Base-by-base conservation (phyloP, 352 stramenopile genomes). In the Phytophthora palmivora region DNA sequence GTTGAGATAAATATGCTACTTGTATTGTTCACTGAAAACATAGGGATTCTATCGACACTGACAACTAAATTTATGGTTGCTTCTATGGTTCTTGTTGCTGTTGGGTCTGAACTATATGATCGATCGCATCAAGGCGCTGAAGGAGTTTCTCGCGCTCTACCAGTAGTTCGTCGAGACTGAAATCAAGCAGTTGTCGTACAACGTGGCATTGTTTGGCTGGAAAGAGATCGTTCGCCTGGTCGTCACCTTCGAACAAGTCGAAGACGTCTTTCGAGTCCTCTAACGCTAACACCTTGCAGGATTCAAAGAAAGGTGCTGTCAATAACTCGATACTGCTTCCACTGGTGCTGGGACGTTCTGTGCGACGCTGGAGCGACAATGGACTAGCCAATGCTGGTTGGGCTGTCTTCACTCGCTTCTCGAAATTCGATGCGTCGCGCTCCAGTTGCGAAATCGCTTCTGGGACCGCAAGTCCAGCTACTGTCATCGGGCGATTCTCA, bases 331-430 rank as follows among this genome's bases (percentile, higher is more conserved):
- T 22, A 10, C 12, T 45, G 28, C n/a, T 59, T 33, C 18, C 28
- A 8, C 33, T 61, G 16, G 57, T 59, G 18, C 21, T 59, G 15
- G 63, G 51, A 37, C 58, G 58, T 24, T 50, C 44, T 26, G 37
- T 19, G 8, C 39, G 38, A 14, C 22, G 50, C 19, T 42, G 24
- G 0, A 11, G 42, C 30, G 9, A 18, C 12, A 46, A 15, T 26
- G 59, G n/a, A 11, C 33, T 41, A 33, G 19, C 33, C 15, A 72
- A 30, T 30, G 50, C 58, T 42, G 63, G 63, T 21, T 62, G 44
- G 9, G 82, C 82, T 5, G 77, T 88, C 51, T 79, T 74, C 32
- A 85, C 42, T 6, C 82, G 75, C 30, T 78, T 84, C 10, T 84
- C 66, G 22, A 66, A 64, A 47, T 69, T 79, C 2, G 49, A 70